Evolutionary conservation across 2,329 filamentous ascomycete species (phyloP), one percentile per base, ranked within the genome.

Genomic region (Truncatella angustata): DNA sequence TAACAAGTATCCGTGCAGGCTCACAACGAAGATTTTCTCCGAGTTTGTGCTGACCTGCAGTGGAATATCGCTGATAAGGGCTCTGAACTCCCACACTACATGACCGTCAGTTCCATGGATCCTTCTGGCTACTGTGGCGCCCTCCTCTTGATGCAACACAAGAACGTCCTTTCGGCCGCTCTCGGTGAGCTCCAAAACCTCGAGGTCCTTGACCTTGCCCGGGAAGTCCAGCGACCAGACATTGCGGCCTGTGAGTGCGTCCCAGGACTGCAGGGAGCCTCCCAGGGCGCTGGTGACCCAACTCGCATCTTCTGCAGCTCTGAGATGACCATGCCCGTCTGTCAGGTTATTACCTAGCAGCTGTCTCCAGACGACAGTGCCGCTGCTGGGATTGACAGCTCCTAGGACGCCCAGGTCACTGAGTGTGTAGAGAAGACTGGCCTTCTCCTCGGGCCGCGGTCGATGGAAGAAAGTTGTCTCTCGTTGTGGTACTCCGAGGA

Each of bases 401-500:
- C 90, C 94, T 16, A 99, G 72, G 2, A 97, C 82, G 34, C 86
- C 84, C 45, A 91, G 80, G 53, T 97, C 90, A 58, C 90, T 95
- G 40, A 97, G 75, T 0, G 94, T 95, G 70, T 97, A 99, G 49
- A 99, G 80, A 34, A 99, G 79, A 50, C 90, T 93, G 32, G 92
- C 92, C 70, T 90, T 91, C 56, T 93, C 92, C 60, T 86, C 83
- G 56, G 83, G 80, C 63, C 88, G 81, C 35, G 94, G 93, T 61
- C 86, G 87, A 73, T 97, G 91, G 82, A 97, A 97, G 80, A 97
- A 95, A 61, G 93, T 97, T 55, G 90, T 89, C 57, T 90, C 84
- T 67, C 83, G 77, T 68, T 88, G 87, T 50, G 94, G 91, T 34
- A 90, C 74, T 64, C 94, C 94, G 64, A 99, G 77, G 45, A 97